These are phyloP conservation scores for Boletellus ananiceps DNA, from an alignment of 768 basidiomycete genomes.

Conservation along the genomic window DNA sequence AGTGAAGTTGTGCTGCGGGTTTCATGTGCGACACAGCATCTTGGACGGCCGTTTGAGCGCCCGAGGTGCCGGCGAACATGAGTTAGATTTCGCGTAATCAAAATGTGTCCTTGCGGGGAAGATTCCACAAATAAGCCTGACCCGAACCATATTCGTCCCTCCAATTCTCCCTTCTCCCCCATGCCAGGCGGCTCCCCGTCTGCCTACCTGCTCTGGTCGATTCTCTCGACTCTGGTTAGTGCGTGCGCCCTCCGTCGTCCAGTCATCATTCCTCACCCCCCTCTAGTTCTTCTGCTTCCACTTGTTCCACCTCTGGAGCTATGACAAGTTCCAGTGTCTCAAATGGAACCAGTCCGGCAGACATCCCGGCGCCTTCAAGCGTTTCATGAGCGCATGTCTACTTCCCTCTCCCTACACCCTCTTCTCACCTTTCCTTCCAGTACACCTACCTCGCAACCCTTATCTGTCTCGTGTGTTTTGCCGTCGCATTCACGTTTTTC, in stretches of 20 bases:
- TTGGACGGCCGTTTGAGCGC: background rate
- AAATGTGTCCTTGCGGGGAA: conserved; percentile 22
- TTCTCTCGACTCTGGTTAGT: conserved; percentile 60
- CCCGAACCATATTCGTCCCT: conserved; percentile 6
- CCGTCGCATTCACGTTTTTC: conserved; percentile 53
- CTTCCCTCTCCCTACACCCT: background rate
- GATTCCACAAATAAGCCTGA: conserved; percentile 9
- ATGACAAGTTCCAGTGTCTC: conserved; percentile 72
- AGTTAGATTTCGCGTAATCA: background rate
- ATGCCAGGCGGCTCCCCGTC: conserved; percentile 75
- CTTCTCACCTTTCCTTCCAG: conserved; percentile 33
- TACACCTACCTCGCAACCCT: conserved; percentile 78
- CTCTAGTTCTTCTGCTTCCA: conserved; percentile 63
- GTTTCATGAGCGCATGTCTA: conserved; percentile 80
- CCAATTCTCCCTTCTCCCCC: conserved; percentile 15
- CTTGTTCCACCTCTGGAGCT: conserved; percentile 72
- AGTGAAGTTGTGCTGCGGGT: background rate
- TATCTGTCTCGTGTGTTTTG: conserved; percentile 61
- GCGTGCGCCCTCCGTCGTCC: background rate
- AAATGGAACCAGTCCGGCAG: conserved; percentile 64
- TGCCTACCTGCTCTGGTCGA: conserved; percentile 73
- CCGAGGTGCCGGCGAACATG: background rate
- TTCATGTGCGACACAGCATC: background rate
- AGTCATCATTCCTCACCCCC: conserved; percentile 2
- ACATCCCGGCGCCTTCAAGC: conserved; percentile 81